Evolutionary conservation across 78 protist species (phyloP), one percentile per base, ranked within the genome.

Genomic region (Dictyostelium discoideum): DNA sequence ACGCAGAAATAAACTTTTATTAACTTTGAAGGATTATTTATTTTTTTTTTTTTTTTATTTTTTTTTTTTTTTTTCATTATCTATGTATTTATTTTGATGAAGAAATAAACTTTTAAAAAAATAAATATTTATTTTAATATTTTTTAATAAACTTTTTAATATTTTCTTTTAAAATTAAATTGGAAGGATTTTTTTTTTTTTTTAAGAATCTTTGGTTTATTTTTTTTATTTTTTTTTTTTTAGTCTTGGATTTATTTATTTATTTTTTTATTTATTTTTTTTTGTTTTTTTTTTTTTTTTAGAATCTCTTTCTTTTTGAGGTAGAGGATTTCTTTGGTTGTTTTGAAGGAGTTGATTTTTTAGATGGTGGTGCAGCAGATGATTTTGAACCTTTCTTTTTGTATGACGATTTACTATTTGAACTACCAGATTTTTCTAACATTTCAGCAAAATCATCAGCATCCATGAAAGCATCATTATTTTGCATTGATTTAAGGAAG

Each of bases 361-460:
- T 73, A 73, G 79, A 24, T 73, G 79, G 46, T 32, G 37, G 1
- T 32, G 37, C 37, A 32, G 24, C 46, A 73, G 8, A 11, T 32
- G 46, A 73, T 26, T 69, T 26, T 26, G 22, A 9, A 13, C 79
- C 79, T 26, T 73, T 73, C 79, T 73, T 73, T 73, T 73, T 73
- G 37, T 20, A 67, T 67, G 37, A 67, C 24, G 39, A 67, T 67
- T 67, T 67, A 67, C 16, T 26, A 65, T n/a, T n/a, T 7, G 9
- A 5, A 73, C 79, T 39, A 57, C 87, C 87, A 5, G 87, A 83
- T 7, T 48, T 50, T 50, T 92, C 96, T 13, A 92, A 26, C 82
- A 92, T 78, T 16, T 4, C 5, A 14, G 67, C 90, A 67, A 92
- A 86, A 2, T 92, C 96, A 11, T 92, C 96, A 3, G 92, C 96